Conservation (phyloP, 345 rosid genomes). For the Psidium guajava region DNA sequence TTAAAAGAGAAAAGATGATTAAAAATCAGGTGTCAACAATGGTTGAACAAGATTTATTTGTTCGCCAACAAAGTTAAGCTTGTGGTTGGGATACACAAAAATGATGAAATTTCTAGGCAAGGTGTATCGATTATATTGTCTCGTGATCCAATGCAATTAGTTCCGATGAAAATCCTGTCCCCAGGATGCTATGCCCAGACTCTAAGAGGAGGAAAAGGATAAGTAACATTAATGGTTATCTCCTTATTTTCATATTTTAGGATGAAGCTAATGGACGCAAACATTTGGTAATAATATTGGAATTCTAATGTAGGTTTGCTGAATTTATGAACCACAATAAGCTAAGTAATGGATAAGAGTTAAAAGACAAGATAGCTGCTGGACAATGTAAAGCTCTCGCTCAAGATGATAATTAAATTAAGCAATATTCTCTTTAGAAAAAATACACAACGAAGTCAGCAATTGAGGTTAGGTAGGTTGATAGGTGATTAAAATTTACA, state of each 20-base stretch:
- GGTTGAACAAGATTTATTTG: neutral
- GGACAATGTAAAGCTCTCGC: neutral
- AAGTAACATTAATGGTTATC: neutral
- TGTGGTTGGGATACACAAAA: fast-evolving
- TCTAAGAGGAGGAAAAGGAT: neutral
- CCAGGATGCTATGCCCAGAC: too few relatives aligned
- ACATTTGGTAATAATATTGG: neutral
- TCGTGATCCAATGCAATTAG: fast-evolving
- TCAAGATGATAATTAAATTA: neutral
- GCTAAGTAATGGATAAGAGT: neutral
- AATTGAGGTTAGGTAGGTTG: neutral
- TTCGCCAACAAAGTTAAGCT: neutral
- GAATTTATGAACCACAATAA: neutral
- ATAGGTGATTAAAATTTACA: fast-evolving
- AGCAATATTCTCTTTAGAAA: neutral
- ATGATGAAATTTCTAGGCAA: neutral
- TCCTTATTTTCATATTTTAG: neutral
- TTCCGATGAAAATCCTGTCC: neutral
- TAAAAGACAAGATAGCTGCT: neutral
- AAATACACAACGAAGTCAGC: neutral
- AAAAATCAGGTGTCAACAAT: too few relatives aligned
- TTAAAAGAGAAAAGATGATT: too few relatives aligned
- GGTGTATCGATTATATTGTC: fast-evolving
- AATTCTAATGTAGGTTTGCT: neutral
- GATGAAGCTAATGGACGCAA: neutral